A percentile compares a stretch with the other conserved stretches of the same genome.
Evolutionary conservation across 345 rosid species (phyloP).

Genomic region (Dipteronia sinensis): DNA sequence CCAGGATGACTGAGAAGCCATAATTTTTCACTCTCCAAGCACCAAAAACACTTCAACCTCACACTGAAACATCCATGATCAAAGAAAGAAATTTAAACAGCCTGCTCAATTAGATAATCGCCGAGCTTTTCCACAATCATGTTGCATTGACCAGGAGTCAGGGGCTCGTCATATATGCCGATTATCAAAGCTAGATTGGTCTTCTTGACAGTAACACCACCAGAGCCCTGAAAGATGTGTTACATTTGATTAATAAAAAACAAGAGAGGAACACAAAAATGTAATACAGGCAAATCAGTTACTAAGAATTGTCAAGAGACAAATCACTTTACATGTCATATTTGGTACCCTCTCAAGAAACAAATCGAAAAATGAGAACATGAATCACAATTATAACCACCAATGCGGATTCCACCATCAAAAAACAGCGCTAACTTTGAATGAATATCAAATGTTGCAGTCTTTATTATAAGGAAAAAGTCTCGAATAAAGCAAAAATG

Average conservation of each 20-base stretch:
- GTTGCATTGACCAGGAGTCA: constrained; percentile 54
- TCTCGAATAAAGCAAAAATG: neutral
- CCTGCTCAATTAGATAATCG: constrained; percentile 46
- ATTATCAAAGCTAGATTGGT: constrained; percentile 40
- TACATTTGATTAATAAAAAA: too few species aligned
- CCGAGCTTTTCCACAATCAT: constrained; percentile 51
- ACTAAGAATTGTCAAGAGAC: too few species aligned
- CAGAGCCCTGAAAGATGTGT: constrained; percentile 36
- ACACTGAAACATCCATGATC: constrained; percentile 1
- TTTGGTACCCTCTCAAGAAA: too few species aligned
- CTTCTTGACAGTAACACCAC: constrained; percentile 51
- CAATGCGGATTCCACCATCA: neutral
- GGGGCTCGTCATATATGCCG: constrained; percentile 48
- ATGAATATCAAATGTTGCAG: neutral
- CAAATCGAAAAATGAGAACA: neutral
- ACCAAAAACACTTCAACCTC: too few species aligned
- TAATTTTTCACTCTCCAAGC: neutral
- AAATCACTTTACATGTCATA: too few species aligned
- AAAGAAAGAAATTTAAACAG: constrained; percentile 23
- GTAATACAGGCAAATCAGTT: too few species aligned
- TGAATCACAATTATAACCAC: neutral
- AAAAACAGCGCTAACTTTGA: neutral
- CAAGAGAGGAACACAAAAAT: neutral
- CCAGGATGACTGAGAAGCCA: constrained; percentile 5
- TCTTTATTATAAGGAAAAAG: neutral